Evolutionary conservation across 169 alveolate species (phyloP).

Genomic region (Ichthyophthirius multifiliis): DNA sequence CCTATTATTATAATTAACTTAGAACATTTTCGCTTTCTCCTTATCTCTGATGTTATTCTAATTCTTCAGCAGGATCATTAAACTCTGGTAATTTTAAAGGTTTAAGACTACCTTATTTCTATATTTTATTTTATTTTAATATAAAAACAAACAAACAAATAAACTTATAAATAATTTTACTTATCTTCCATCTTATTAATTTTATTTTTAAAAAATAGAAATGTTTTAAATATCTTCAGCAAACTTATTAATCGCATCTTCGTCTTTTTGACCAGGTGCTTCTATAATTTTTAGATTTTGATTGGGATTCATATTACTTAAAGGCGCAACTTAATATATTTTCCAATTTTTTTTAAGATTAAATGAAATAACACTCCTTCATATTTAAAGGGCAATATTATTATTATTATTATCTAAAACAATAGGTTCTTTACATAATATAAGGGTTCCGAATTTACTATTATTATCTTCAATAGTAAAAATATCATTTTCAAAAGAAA

Average conservation of each 20-base stretch:
- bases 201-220: not conserved
- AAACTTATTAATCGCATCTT: not conserved
- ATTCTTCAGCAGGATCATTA: not conserved
- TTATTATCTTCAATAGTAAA: slow-evolving; percentile 47
- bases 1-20: too few relatives aligned
- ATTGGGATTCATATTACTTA: not conserved
- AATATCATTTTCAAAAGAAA: slow-evolving; percentile 35
- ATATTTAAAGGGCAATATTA: slow-evolving; percentile 29
- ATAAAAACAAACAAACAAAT: too few relatives aligned
- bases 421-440: slow-evolving; percentile 22
- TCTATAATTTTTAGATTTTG: not conserved
- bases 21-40: not conserved
- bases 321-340: not conserved
- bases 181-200: not conserved
- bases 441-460: slow-evolving; percentile 64
- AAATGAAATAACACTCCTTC: slow-evolving; percentile 36
- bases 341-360: slow-evolving; percentile 27
- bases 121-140: too few relatives aligned
- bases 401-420: slow-evolving; percentile 4
- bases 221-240: not conserved
- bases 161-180: not conserved
- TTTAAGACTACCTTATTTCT: too few relatives aligned
- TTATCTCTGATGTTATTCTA: not conserved
- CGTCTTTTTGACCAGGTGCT: not conserved
- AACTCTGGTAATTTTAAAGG: not conserved